Conservation (phyloP, 306 rosid species). For the Inga laurina region DNA sequence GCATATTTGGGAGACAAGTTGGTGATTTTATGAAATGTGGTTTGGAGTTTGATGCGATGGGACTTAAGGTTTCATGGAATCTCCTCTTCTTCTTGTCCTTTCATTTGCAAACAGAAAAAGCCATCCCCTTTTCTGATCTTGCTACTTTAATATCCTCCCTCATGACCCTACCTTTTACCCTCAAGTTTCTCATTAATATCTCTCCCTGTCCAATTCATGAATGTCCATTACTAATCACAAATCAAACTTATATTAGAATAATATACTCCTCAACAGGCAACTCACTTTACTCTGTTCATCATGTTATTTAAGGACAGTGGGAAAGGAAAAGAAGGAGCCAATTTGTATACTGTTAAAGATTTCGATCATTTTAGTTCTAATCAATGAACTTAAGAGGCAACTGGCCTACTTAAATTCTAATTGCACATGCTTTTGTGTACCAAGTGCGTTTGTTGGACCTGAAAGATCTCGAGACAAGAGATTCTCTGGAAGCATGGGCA, state of each 20-base stretch:
- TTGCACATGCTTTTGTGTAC: not conserved
- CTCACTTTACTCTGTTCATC: too few species aligned
- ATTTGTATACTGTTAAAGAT: not conserved
- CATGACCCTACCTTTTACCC: not conserved
- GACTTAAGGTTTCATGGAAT: constrained; percentile 13
- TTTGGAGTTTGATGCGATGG: not conserved
- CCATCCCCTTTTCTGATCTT: not conserved
- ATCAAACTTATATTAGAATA: too few species aligned
- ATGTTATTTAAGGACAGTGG: too few species aligned
- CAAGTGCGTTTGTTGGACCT: not conserved
- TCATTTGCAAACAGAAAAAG: not conserved
- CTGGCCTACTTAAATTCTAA: not conserved
- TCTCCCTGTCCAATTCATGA: not conserved
- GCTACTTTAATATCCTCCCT: not conserved
- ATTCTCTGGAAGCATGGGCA: not conserved
- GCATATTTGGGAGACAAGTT: not conserved
- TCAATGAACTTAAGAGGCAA: not conserved
- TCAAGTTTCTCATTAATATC: not conserved
- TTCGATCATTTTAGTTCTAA: not conserved
- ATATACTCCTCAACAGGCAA: too few species aligned
- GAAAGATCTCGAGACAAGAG: not conserved
- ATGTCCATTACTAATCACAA: not conserved
- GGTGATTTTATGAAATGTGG: not conserved
- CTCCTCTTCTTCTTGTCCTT: constrained; percentile 11
- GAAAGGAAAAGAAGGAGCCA: not conserved